These are phyloP conservation scores for Parasarocladium wereldwijsianum DNA, from an alignment of 2,329 filamentous ascomycete genomes.

Conservation along the genomic window DNA sequence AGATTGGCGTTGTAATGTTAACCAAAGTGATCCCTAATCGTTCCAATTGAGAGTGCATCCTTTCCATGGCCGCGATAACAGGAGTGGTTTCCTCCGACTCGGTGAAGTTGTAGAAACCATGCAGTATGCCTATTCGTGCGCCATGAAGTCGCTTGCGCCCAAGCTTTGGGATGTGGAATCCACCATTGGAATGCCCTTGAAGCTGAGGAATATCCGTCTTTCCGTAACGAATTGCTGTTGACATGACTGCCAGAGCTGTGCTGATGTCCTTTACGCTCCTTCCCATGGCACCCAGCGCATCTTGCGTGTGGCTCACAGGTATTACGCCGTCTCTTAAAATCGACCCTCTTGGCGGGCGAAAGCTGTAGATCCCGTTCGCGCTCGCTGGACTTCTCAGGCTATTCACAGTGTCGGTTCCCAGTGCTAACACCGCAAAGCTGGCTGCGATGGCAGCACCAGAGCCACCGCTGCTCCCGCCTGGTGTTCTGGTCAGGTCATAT, in stretches of 20 bases:
- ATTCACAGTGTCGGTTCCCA: slow-evolving; percentile 6
- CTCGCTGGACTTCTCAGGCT: slow-evolving; percentile 5
- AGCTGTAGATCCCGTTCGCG: slow-evolving; percentile 5
- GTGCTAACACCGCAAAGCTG: slow-evolving; percentile 4
- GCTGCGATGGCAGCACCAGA: slow-evolving; percentile 5
- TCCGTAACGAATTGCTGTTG: slow-evolving; percentile 1
- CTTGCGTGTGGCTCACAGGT: slow-evolving; percentile 4
- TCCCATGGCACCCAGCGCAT: slow-evolving; percentile 5
- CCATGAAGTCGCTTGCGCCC: no score
- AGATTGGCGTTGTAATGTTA: slow-evolving; percentile 30
- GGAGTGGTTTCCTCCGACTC: slow-evolving; percentile 35
- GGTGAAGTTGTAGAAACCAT: slow-evolving; percentile 44
- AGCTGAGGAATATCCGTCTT: no score
- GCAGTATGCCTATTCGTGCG: slow-evolving; percentile 3
- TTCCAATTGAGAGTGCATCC: slow-evolving; percentile 28
- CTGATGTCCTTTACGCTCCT: slow-evolving; percentile 4
- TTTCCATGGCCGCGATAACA: slow-evolving; percentile 37
- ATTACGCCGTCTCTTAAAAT: slow-evolving; percentile 5
- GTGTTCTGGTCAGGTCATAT: slow-evolving; percentile 4
- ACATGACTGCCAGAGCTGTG: slow-evolving; percentile 4
- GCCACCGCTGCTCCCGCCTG: slow-evolving; percentile 5
- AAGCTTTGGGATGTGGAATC: no score
- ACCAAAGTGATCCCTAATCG: slow-evolving; percentile 33
- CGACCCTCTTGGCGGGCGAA: slow-evolving; percentile 5
- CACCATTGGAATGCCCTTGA: no score